A percentile compares a stretch with the other conserved stretches of the same genome.
These are phyloP conservation scores for Solanum paucissectum DNA, from an alignment of 257 asterid genomes.

Conservation along the genomic window DNA sequence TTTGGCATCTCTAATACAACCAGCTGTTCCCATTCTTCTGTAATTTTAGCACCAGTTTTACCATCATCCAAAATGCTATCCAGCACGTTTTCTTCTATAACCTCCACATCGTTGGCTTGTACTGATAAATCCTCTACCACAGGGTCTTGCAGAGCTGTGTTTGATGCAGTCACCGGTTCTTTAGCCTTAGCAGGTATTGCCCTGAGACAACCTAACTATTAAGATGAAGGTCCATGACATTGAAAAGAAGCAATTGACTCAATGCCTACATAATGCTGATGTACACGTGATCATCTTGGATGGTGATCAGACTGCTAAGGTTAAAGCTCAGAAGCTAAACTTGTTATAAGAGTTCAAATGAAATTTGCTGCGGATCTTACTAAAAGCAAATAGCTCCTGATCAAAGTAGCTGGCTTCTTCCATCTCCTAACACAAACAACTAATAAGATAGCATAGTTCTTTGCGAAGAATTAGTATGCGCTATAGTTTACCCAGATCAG, in stretches of 20 bases:
- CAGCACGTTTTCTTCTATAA: conserved; percentile 18
- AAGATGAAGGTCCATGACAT: background rate
- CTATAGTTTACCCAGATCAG: background rate
- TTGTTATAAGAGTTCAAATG: background rate
- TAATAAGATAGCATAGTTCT: background rate
- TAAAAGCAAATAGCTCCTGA: background rate
- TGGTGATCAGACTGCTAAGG: background rate
- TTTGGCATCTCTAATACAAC: conserved; percentile 48
- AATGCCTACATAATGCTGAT: background rate
- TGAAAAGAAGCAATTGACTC: background rate
- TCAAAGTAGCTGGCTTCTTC: background rate
- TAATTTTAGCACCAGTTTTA: conserved; percentile 17
- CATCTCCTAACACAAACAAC: background rate
- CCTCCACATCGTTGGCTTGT: conserved; percentile 5
- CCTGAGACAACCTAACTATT: conserved; percentile 23
- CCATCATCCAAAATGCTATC: conserved; percentile 18
- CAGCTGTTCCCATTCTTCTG: conserved; percentile 79
- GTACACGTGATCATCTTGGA: background rate
- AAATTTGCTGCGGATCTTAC: background rate
- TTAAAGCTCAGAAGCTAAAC: background rate
- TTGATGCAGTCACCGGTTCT: conserved; percentile 26
- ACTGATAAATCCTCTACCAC: conserved; percentile 16
- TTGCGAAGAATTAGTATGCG: background rate
- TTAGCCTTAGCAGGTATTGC: conserved; percentile 43
- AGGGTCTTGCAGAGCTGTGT: conserved; percentile 16